A percentile compares a stretch with the other conserved stretches of the same genome.
These are phyloP conservation scores for Polygonum maritimum DNA, from an alignment of 148 eudicot genomes.

Conservation along the genomic window DNA sequence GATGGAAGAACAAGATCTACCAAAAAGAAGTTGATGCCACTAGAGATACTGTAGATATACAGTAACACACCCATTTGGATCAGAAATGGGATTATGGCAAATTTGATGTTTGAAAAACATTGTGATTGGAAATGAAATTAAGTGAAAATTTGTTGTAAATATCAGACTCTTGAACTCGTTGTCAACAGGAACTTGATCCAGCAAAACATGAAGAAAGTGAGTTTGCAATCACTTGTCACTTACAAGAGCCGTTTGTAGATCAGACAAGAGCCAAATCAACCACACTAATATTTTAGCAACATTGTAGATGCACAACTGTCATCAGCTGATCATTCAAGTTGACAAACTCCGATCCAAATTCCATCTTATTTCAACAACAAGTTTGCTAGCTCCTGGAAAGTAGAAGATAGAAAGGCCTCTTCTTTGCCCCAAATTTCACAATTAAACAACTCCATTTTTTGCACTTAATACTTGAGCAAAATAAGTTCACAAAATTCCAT, in stretches of 20 bases:
- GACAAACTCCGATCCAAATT: not conserved
- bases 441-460: not conserved
- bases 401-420: not conserved
- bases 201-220: not conserved
- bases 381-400: not conserved
- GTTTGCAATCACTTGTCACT: not conserved
- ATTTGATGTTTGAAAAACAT: not conserved
- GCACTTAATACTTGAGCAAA: not conserved
- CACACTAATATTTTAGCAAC: too few species aligned
- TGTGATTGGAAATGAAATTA: not conserved
- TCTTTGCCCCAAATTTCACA: not conserved
- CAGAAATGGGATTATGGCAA: not conserved
- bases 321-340: not conserved
- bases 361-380: not conserved
- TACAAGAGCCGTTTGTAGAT: not conserved
- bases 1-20: conserved; percentile 4
- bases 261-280: not conserved
- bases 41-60: not conserved
- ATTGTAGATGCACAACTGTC: not conserved
- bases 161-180: not conserved
- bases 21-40: not conserved
- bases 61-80: not conserved
- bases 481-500: not conserved
- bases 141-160: not conserved
- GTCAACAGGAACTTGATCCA: not conserved